Conservation (phyloP, 2,329 filamentous ascomycete species). For the Ilyonectria robusta region DNA sequence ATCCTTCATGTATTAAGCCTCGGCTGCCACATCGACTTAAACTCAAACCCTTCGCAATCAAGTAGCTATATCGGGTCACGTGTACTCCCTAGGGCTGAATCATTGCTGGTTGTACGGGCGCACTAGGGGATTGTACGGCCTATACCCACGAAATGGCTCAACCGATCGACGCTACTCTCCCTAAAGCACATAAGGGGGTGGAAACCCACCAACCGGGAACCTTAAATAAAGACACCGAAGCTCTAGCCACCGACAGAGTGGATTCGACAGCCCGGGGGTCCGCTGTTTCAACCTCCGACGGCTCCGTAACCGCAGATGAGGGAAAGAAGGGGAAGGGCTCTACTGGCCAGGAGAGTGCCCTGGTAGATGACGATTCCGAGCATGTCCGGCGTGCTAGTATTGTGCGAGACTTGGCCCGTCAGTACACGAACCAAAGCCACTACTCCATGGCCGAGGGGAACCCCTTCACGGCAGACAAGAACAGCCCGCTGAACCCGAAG, state of each 20-base stretch:
- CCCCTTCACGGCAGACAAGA: conserved; percentile 50
- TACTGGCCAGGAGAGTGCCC: conserved; percentile 36
- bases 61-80: neutral
- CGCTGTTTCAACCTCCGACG: neutral
- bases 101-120: neutral
- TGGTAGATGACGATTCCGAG: conserved; percentile 58
- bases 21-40: neutral
- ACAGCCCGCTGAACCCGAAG: conserved; percentile 63
- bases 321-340: conserved; percentile 13
- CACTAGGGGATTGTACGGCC: neutral
- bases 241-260: conserved; percentile 9
- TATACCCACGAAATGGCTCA: conserved; percentile 10
- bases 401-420: conserved; percentile 66
- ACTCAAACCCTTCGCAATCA: neutral
- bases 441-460: conserved; percentile 56
- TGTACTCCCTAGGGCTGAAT: neutral
- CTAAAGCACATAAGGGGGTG: conserved; percentile 2
- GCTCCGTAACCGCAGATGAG: conserved; percentile 4
- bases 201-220: conserved; percentile 5
- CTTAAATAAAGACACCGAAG: conserved; percentile 18
- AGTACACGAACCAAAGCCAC: conserved; percentile 66
- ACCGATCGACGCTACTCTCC: neutral
- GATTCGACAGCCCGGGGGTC: conserved; percentile 19
- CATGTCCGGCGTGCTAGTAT: conserved; percentile 46
- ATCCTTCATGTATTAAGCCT: neutral